Percentiles rank a stretch among this genome's conserved stretches.
phyloP scores from a whole-genome alignment of 148 eudicot species.

The Amaranthus palmeri region DNA sequence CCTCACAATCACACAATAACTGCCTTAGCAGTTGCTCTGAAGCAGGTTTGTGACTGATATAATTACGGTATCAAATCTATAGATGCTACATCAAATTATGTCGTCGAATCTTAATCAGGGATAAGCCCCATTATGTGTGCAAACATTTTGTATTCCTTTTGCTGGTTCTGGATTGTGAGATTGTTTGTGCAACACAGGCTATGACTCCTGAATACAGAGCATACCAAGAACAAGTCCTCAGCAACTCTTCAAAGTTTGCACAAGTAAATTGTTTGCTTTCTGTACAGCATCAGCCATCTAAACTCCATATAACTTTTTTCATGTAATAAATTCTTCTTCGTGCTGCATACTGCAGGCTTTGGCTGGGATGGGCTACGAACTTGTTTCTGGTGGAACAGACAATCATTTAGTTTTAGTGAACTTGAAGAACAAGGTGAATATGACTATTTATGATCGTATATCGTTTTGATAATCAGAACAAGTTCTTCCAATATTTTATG shows the following conservation, averaged over 20 bases:
- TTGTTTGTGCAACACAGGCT: conserved; percentile 44
- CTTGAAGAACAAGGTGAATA: conserved; percentile 77
- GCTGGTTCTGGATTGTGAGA: neutral
- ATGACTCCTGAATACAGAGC: conserved; percentile 88
- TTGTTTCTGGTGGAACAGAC: conserved; percentile 98
- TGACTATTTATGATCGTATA: conserved; percentile 4
- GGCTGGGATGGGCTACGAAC: conserved; percentile 64
- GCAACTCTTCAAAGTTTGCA: conserved; percentile 85
- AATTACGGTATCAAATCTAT: neutral
- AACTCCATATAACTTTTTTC: neutral
- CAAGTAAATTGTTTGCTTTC: conserved; percentile 39
- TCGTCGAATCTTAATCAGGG: neutral
- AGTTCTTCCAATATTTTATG: neutral
- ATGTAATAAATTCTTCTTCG: neutral
- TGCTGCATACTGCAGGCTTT: conserved; percentile 60
- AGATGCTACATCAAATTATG: neutral
- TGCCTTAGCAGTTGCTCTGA: conserved; percentile 90
- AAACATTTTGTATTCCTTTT: too few relatives aligned
- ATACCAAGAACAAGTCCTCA: conserved; percentile 97
- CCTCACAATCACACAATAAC: conserved; percentile 98
- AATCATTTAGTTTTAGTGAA: conserved; percentile 94
- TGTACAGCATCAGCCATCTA: neutral
- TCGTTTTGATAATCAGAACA: neutral
- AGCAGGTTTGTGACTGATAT: conserved; percentile 53
- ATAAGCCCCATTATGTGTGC: too few relatives aligned